A percentile compares a stretch with the other conserved stretches of the same genome.
Evolutionary conservation across 2,329 filamentous ascomycete species (phyloP).

Genomic region (Hypomyces rosellus): DNA sequence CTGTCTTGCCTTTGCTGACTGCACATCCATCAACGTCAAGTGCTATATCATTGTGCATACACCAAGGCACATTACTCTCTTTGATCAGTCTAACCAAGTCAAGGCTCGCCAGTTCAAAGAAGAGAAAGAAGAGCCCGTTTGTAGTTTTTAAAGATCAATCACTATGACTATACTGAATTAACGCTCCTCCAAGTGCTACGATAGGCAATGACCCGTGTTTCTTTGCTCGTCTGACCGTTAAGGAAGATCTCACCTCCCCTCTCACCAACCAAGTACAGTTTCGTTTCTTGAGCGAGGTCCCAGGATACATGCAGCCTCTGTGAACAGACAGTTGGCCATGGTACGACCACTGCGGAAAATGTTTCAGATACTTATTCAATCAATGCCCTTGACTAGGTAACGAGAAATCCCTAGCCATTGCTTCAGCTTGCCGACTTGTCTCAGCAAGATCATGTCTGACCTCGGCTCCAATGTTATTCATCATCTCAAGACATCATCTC

Average conservation of each 20-base stretch:
- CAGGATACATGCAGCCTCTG: constrained; percentile 18
- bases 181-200: background rate
- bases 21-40: background rate
- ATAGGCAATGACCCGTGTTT: constrained; percentile 22
- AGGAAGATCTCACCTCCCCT: constrained; percentile 18
- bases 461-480: constrained; percentile 3
- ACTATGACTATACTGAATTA: background rate
- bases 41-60: too few relatives aligned
- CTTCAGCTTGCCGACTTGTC: constrained; percentile 17
- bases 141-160: background rate
- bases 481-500: constrained; percentile 4
- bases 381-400: constrained; percentile 15
- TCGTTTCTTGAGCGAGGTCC: constrained; percentile 9
- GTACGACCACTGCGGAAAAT: constrained; percentile 21
- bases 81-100: too few relatives aligned
- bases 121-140: too few relatives aligned
- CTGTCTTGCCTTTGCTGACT: background rate
- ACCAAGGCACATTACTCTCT: too few relatives aligned
- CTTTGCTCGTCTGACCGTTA: constrained; percentile 27
- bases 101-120: too few relatives aligned
- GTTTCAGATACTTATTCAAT: constrained; percentile 28
- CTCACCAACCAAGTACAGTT: background rate
- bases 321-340: constrained; percentile 14
- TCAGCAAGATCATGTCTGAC: constrained; percentile 19
- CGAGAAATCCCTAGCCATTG: constrained; percentile 15